Percentiles rank a stretch among this genome's conserved stretches.
Evolutionary conservation across 1,139 yeast species (phyloP).

Genomic region (Pichia sp.): DNA sequence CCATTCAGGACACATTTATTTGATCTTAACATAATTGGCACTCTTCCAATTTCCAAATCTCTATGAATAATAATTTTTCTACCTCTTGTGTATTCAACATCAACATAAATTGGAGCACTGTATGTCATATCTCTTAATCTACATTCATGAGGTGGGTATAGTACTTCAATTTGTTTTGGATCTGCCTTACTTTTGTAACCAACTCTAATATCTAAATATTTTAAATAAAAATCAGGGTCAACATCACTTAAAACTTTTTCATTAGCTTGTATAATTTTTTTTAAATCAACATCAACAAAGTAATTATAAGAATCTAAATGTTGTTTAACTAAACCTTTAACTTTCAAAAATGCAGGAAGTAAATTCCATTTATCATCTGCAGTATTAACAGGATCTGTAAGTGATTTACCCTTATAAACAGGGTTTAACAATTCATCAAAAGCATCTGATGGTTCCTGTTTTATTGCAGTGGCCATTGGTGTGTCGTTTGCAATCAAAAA

Average conservation of each 20-base stretch:
- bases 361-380: conserved; percentile 95
- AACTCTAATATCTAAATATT: conserved; percentile 85
- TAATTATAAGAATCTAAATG: conserved; percentile 95
- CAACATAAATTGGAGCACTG: conserved; percentile 94
- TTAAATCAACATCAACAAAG: conserved; percentile 88
- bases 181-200: conserved; percentile 58
- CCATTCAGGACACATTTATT: conserved; percentile 84
- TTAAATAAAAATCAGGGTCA: conserved; percentile 92
- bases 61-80: conserved; percentile 83
- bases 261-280: conserved; percentile 87
- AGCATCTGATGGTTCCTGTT: conserved; percentile 31
- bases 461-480: conserved; percentile 8
- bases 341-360: conserved; percentile 89
- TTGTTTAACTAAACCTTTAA: conserved; percentile 93
- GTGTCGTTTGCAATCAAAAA: neutral
- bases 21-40: conserved; percentile 96
- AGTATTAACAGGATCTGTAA: conserved; percentile 83
- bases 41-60: conserved; percentile 90
- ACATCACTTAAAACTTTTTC: conserved; percentile 87
- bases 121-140: conserved; percentile 90
- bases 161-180: conserved; percentile 51
- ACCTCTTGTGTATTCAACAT: conserved; percentile 94
- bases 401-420: conserved; percentile 73
- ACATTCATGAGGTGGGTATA: conserved; percentile 93
- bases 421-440: conserved; percentile 77